Evolutionary conservation across 2,329 filamentous ascomycete genomes (phyloP).

Genomic region (Colletotrichum sp.): DNA sequence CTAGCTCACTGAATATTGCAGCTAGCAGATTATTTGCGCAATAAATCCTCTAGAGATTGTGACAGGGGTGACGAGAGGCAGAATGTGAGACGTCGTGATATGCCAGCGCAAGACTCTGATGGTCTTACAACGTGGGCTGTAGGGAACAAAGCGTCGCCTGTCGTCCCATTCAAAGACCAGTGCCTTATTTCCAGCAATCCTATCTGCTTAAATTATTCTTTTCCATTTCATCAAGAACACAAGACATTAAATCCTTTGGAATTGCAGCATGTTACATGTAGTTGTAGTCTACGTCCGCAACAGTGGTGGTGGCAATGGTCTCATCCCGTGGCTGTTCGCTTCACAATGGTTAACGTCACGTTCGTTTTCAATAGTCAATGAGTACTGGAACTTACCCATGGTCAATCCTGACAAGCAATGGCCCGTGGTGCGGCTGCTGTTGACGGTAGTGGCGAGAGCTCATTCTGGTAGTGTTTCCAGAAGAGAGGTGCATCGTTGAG

Average conservation of each 20-base stretch:
- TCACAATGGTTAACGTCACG: not conserved
- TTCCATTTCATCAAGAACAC: accelerated
- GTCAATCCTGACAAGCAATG: not conserved
- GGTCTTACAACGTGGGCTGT: accelerated
- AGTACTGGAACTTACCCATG: not conserved
- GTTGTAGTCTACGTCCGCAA: not conserved
- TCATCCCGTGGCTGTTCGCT: not conserved
- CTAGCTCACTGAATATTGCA: not conserved
- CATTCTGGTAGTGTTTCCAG: not conserved
- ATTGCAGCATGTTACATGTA: not conserved
- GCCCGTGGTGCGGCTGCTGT: not conserved
- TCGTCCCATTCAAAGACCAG: not conserved
- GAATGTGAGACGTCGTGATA: not conserved
- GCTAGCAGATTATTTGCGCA: accelerated
- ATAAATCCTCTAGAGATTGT: not conserved
- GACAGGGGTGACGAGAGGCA: not conserved
- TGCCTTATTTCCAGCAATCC: not conserved
- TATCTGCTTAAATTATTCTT: not conserved
- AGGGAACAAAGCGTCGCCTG: not conserved
- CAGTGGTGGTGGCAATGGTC: not conserved
- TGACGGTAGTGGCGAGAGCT: not conserved
- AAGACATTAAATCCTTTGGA: not conserved
- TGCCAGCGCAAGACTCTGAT: not conserved
- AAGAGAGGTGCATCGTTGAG: not conserved
- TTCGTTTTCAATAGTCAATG: not conserved